A percentile compares a stretch with the other conserved stretches of the same genome.
Evolutionary conservation across 2,329 filamentous ascomycete species (phyloP).

Genomic region (Botrytis byssoidea): DNA sequence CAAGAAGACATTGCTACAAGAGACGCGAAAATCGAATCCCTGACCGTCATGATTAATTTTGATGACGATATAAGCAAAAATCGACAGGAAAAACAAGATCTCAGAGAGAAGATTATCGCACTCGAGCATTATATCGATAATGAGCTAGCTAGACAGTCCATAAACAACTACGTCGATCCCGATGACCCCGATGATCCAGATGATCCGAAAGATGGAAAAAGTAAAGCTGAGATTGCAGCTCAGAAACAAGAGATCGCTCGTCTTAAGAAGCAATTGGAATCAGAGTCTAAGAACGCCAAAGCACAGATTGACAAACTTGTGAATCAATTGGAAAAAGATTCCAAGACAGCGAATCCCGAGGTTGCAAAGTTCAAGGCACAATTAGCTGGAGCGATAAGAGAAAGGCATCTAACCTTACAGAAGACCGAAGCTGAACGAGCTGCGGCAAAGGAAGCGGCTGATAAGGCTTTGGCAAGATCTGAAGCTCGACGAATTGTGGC

Average conservation of each 20-base stretch:
- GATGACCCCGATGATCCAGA: neutral
- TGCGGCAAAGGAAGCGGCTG: neutral
- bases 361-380: neutral
- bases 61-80: neutral
- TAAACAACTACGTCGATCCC: neutral
- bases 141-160: neutral
- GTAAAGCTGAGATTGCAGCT: neutral
- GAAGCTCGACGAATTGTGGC: neutral
- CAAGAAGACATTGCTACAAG: neutral
- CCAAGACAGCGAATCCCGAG: neutral
- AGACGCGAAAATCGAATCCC: neutral
- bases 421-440: neutral
- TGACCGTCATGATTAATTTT: neutral
- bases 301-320: neutral
- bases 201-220: neutral
- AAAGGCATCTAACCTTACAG: neutral
- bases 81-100: slow-evolving; percentile 11
- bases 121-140: neutral
- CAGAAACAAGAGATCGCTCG: neutral
- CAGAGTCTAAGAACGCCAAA: neutral
- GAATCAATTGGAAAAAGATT: neutral
- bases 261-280: neutral
- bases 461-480: neutral
- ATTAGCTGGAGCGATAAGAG: neutral
- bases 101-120: slow-evolving; percentile 4